Evolutionary conservation across 140 eudicot genomes (phyloP), one percentile per base, ranked within the genome.

Genomic region (Cichorium intybus): DNA sequence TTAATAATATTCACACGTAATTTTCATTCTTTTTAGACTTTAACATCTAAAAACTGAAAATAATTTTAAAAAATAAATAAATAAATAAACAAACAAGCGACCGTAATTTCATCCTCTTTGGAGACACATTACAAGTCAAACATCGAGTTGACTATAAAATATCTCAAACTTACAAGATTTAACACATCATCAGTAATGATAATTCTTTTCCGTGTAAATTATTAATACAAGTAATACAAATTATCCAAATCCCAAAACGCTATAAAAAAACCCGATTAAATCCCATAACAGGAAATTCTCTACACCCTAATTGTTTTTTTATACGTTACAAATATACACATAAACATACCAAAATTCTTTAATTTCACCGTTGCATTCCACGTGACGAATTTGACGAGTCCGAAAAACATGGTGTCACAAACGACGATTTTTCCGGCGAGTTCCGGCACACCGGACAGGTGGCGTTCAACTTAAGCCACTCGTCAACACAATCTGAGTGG

Each of bases 361-460:
- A n/a, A n/a, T n/a, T 26, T 60, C 7, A 47, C 59, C 28, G 24
- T 26, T 39, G 29, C 24, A 56, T 59, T 4, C 57, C 54, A 33
- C 52, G 47, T 35, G 79, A 49, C 4, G 74, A 35, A 58, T 68
- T 46, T 18, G 73, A 35, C 9, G 74, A 56, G 43, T 50, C 52
- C 10, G 72, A 68, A 61, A 58, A 69, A 20, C 80, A 69, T 22
- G 87, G 80, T 2, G 85, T 82, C 15, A 51, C 70, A n/a, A 63
- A 23, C 12, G 64, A 58, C 7, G 77, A 60, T 24, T 59, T 67
- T 56, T 81, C 84, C 1, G 94, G 97, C 3, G 95, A 74, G n/a
- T 74, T 80, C 68, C 98, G 62, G 58, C 98, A 92, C 21, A 92
- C 58, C 4, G 98, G 98, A 15, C 98, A 92, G 0, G 96, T 76